Conservation (phyloP, 192 early-diverging fungal genomes). For the Umbelopsis sp. region DNA sequence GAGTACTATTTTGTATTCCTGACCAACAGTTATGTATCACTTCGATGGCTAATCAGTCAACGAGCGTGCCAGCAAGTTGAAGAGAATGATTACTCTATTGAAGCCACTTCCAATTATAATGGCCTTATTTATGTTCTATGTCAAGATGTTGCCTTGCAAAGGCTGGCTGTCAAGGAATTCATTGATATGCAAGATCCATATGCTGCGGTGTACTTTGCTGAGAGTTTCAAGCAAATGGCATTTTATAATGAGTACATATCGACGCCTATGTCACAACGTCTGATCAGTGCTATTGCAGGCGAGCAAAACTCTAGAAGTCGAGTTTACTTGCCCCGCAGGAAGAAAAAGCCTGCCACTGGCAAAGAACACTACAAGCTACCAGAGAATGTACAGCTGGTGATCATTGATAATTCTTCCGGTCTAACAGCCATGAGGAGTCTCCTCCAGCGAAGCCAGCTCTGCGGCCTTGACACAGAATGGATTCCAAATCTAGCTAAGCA, state of each 20-base stretch:
- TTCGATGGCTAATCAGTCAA: slow-evolving; percentile 32
- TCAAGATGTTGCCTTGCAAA: slow-evolving; percentile 4
- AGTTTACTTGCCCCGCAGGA: slow-evolving; percentile 20
- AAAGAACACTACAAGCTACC: slow-evolving; percentile 24
- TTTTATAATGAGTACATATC: slow-evolving; percentile 29
- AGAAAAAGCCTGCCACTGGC: not conserved
- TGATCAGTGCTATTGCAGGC: slow-evolving; percentile 29
- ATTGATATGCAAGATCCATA: slow-evolving; percentile 31
- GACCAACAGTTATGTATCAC: slow-evolving; percentile 30
- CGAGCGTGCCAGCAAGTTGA: slow-evolving; percentile 30
- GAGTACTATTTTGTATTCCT: slow-evolving; percentile 34
- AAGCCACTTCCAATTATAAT: slow-evolving; percentile 36
- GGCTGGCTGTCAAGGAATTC: slow-evolving; percentile 37
- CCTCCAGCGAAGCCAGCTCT: not conserved
- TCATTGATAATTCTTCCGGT: slow-evolving; percentile 24
- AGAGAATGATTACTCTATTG: slow-evolving; percentile 35
- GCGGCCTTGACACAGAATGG: slow-evolving; percentile 41
- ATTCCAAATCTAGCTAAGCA: slow-evolving; percentile 34
- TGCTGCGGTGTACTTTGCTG: slow-evolving; percentile 32
- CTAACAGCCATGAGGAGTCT: slow-evolving; percentile 22
- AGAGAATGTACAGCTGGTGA: slow-evolving; percentile 5
- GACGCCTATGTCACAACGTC: slow-evolving; percentile 19
- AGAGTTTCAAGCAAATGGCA: slow-evolving; percentile 14
- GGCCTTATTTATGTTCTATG: slow-evolving; percentile 26
- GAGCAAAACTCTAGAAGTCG: slow-evolving; percentile 35